phyloP scores from a whole-genome alignment of 768 basidiomycete species.

The Pisolithus microcarpus region DNA sequence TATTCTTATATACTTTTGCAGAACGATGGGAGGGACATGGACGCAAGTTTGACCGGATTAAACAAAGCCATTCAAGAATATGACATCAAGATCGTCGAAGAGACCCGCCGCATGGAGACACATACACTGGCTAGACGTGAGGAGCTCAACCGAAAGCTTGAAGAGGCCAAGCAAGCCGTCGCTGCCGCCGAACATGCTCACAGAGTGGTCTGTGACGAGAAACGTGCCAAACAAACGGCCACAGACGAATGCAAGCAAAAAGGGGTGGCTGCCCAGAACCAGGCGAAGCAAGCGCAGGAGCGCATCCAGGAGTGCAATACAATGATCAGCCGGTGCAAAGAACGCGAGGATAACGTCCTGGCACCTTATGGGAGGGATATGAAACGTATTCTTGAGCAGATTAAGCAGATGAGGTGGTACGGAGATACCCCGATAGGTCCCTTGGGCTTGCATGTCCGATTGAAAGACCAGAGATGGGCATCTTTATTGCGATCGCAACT shows the following conservation, averaged over 20 bases:
- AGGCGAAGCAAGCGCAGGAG: slow-evolving; percentile 26
- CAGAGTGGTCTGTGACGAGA: slow-evolving; percentile 27
- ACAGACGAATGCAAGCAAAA: slow-evolving; percentile 26
- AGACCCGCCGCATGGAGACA: slow-evolving; percentile 45
- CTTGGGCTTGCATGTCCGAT: slow-evolving; percentile 69
- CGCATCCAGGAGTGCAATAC: slow-evolving; percentile 41
- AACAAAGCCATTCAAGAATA: slow-evolving; percentile 29
- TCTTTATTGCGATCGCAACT: slow-evolving; percentile 59
- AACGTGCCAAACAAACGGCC: slow-evolving; percentile 25
- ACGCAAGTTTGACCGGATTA: slow-evolving; percentile 30
- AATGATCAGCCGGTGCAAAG: slow-evolving; percentile 43
- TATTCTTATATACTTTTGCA: slow-evolving; percentile 19
- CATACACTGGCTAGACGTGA: slow-evolving; percentile 60
- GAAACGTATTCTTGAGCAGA: slow-evolving; percentile 46
- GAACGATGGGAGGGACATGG: slow-evolving; percentile 48
- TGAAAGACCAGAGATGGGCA: slow-evolving; percentile 63
- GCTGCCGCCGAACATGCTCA: slow-evolving; percentile 30
- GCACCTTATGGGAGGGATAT: slow-evolving; percentile 60
- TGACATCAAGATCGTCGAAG: slow-evolving; percentile 44
- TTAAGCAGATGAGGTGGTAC: slow-evolving; percentile 48
- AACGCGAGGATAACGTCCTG: slow-evolving; percentile 50
- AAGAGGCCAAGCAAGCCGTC: slow-evolving; percentile 36
- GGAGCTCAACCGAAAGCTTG: slow-evolving; percentile 45
- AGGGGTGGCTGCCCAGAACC: slow-evolving; percentile 32
- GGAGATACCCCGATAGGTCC: slow-evolving; percentile 72